Conservation (phyloP, 2,329 filamentous ascomycete species). For the Pyrenochaeta sp. region DNA sequence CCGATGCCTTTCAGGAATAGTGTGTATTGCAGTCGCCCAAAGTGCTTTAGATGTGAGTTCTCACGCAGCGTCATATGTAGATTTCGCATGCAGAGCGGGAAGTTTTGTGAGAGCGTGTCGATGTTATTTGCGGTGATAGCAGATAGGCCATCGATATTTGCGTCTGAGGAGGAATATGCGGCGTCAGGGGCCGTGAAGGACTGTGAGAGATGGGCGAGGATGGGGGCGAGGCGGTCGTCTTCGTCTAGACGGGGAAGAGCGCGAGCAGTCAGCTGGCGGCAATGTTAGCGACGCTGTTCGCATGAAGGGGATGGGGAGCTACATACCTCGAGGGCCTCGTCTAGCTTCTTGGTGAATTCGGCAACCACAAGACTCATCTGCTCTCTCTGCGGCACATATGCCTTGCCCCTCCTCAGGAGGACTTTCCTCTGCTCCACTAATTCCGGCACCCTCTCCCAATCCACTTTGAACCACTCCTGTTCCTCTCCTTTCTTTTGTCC, state of each 20-base stretch:
- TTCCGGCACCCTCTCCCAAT: slow-evolving; percentile 93
- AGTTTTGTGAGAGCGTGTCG: slow-evolving; percentile 78
- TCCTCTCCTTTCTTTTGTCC: slow-evolving; percentile 70
- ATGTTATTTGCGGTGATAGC: slow-evolving; percentile 68
- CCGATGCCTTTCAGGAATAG: slow-evolving; percentile 97
- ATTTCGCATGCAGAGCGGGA: slow-evolving; percentile 93
- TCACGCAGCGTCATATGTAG: slow-evolving; percentile 86
- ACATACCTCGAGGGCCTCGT: slow-evolving; percentile 81
- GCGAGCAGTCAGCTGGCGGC: slow-evolving; percentile 77
- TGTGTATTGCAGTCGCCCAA: slow-evolving; percentile 89
- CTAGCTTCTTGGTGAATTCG: slow-evolving; percentile 82
- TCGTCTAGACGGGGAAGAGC: slow-evolving; percentile 92
- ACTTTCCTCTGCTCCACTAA: slow-evolving; percentile 82
- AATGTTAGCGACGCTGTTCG: slow-evolving; percentile 7
- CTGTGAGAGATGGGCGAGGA: slow-evolving; percentile 84
- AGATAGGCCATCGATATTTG: slow-evolving; percentile 80
- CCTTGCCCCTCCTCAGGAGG: slow-evolving; percentile 62
- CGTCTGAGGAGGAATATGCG: slow-evolving; percentile 73
- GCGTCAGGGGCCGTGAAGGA: slow-evolving; percentile 94
- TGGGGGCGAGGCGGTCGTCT: slow-evolving; percentile 85
- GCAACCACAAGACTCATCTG: slow-evolving; percentile 88
- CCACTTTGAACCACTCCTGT: slow-evolving; percentile 93
- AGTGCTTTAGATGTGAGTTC: slow-evolving; percentile 92
- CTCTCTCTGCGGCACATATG: slow-evolving; percentile 87
- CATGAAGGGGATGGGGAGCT: background rate